A percentile compares a stretch with the other conserved stretches of the same genome.
These are phyloP conservation scores for Daldinia grandis DNA, from an alignment of 495 filamentous ascomycete species.

Conservation along the genomic window DNA sequence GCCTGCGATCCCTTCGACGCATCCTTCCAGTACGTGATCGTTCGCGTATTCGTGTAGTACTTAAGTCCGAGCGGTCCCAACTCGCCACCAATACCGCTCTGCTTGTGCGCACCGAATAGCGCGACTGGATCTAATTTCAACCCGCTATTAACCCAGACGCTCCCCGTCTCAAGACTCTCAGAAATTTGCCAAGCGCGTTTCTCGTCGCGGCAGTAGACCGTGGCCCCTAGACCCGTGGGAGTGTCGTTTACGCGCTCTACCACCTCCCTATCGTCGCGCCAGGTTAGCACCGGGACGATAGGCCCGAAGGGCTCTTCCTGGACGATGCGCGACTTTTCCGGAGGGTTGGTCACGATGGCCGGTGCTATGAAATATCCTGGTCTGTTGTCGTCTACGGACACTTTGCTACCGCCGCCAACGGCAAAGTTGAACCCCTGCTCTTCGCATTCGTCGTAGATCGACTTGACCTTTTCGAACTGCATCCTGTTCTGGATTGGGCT, in stretches of 20 bases:
- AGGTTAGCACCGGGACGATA: background rate
- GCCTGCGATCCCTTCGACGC: background rate
- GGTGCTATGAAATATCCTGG: background rate
- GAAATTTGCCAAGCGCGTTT: background rate
- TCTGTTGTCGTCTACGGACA: background rate
- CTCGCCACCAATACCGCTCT: background rate
- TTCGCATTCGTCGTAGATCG: background rate
- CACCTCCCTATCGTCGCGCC: background rate
- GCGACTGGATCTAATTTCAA: background rate
- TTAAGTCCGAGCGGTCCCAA: background rate
- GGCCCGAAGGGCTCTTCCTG: background rate
- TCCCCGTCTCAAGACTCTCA: background rate
- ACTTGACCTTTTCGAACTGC: background rate
- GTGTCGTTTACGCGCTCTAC: background rate
- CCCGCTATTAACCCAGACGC: background rate
- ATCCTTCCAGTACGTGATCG: constrained; percentile 1
- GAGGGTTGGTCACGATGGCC: background rate
- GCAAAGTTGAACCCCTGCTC: background rate
- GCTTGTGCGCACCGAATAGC: background rate
- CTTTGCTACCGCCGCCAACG: background rate
- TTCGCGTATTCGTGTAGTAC: background rate
- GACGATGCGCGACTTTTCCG: background rate
- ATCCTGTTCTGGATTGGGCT: background rate
- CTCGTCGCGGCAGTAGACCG: background rate
- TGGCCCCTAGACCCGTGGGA: background rate